These are phyloP conservation scores for Mycosphaerella sp. DNA, from an alignment of 2,329 filamentous ascomycete genomes.

Conservation along the genomic window DNA sequence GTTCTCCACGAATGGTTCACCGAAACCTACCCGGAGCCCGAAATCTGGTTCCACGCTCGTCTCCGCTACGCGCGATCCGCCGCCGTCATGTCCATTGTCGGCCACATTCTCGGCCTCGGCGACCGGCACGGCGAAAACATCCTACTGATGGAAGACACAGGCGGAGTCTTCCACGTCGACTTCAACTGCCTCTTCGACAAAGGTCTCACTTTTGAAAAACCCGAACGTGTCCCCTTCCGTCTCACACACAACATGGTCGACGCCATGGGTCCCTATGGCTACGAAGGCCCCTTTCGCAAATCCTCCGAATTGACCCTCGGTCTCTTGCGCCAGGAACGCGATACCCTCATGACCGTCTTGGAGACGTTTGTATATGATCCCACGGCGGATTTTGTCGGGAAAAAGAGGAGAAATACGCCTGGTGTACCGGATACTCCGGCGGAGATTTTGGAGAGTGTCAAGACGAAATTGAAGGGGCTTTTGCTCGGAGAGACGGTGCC, in stretches of 20 bases:
- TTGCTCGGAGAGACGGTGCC: conserved; percentile 84
- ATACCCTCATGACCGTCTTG: conserved; percentile 93
- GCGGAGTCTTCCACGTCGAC: conserved; percentile 93
- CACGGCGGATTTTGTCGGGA: conserved; percentile 83
- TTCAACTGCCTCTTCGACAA: conserved; percentile 99
- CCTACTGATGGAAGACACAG: conserved; percentile 85
- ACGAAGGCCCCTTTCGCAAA: conserved; percentile 84
- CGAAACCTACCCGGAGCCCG: conserved; percentile 87
- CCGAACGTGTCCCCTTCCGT: conserved; percentile 90
- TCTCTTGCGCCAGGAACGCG: conserved; percentile 82
- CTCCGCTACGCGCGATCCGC: conserved; percentile 87
- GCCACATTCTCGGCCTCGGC: conserved; percentile 84
- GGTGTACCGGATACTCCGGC: conserved; percentile 61
- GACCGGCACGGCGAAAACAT: conserved; percentile 98
- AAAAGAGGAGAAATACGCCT: conserved; percentile 50
- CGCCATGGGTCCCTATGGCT: conserved; percentile 90
- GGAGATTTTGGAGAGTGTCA: conserved; percentile 83
- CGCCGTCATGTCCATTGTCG: conserved; percentile 99
- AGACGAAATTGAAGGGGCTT: conserved; percentile 76
- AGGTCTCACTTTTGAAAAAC: conserved; percentile 87
- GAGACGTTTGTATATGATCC: conserved; percentile 97
- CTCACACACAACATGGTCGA: conserved; percentile 98
- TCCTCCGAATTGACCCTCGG: conserved; percentile 83
- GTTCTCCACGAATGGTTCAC: conserved; percentile 93
- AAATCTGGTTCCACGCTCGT: conserved; percentile 83